Percentiles rank a stretch among this genome's conserved stretches.
These are phyloP conservation scores for Dalechampia spathulata DNA, from an alignment of 441 rosid species.

Conservation along the genomic window DNA sequence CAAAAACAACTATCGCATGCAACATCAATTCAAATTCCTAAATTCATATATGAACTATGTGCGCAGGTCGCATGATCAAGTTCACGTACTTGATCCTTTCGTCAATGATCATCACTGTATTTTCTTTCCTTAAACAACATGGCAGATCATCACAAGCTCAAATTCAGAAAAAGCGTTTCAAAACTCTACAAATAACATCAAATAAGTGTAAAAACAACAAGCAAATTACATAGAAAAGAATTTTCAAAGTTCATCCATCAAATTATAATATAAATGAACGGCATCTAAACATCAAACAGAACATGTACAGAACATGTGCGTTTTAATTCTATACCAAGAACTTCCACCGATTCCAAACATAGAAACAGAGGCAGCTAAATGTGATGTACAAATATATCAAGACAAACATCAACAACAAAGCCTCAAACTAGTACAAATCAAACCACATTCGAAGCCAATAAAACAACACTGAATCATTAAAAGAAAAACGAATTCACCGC, in stretches of 20 bases:
- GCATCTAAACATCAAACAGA: background rate
- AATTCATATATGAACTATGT: too few relatives aligned
- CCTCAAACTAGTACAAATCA: background rate
- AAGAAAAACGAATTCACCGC: background rate
- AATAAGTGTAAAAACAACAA: background rate
- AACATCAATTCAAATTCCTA: background rate
- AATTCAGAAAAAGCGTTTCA: background rate
- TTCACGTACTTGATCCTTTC: background rate
- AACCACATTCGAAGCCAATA: too few relatives aligned
- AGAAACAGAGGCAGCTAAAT: conserved; percentile 1
- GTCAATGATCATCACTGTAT: background rate
- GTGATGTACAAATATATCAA: background rate
- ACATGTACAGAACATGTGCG: background rate
- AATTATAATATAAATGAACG: too few relatives aligned
- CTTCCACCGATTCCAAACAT: background rate
- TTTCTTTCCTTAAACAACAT: background rate
- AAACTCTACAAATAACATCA: background rate
- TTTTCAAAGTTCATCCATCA: background rate
- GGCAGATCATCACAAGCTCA: too few relatives aligned
- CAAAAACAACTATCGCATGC: background rate
- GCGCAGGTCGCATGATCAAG: too few relatives aligned
- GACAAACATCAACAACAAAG: too few relatives aligned
- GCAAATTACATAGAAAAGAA: too few relatives aligned
- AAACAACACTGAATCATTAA: background rate
- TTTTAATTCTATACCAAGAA: background rate